phyloP scores from a whole-genome alignment of 2,329 filamentous ascomycete genomes.

The Alternaria alternata region DNA sequence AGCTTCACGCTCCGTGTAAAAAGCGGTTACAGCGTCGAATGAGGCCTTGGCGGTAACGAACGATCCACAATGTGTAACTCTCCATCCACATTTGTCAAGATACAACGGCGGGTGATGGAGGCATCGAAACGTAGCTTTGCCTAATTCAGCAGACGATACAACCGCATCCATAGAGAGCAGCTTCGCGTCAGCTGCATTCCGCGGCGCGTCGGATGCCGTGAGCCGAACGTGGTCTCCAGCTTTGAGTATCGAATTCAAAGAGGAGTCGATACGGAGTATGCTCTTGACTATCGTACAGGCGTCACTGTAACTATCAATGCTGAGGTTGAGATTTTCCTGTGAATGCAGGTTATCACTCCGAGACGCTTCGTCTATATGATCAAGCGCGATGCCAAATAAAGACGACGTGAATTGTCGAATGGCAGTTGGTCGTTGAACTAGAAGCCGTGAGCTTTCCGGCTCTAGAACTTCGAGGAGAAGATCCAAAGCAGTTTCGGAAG shows the following conservation, averaged over 20 bases:
- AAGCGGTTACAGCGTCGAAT: slow-evolving; percentile 48
- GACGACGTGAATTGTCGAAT: slow-evolving; percentile 45
- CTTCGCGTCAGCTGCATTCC: slow-evolving; percentile 38
- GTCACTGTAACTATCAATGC: not conserved
- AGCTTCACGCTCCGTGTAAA: slow-evolving; percentile 40
- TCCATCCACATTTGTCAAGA: slow-evolving; percentile 51
- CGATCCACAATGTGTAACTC: slow-evolving; percentile 50
- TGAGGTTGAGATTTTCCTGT: slow-evolving; percentile 14
- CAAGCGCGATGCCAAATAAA: slow-evolving; percentile 50
- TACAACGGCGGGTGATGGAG: slow-evolving; percentile 50
- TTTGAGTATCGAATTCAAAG: slow-evolving; percentile 16
- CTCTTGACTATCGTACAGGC: not conserved
- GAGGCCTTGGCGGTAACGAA: slow-evolving; percentile 55
- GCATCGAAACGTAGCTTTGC: slow-evolving; percentile 48
- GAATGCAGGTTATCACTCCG: slow-evolving; percentile 15
- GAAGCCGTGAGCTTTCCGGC: not conserved
- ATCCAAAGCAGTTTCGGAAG: not conserved
- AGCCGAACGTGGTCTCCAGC: slow-evolving; percentile 47
- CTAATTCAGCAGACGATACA: slow-evolving; percentile 43
- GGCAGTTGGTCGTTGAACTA: slow-evolving; percentile 21
- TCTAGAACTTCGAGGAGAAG: not conserved
- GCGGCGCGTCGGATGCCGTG: slow-evolving; percentile 42
- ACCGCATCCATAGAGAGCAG: slow-evolving; percentile 52
- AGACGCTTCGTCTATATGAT: slow-evolving; percentile 52
- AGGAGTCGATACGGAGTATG: not conserved